These are phyloP conservation scores for Fusarium citri DNA, from an alignment of 2,329 filamentous ascomycete genomes.

Conservation along the genomic window DNA sequence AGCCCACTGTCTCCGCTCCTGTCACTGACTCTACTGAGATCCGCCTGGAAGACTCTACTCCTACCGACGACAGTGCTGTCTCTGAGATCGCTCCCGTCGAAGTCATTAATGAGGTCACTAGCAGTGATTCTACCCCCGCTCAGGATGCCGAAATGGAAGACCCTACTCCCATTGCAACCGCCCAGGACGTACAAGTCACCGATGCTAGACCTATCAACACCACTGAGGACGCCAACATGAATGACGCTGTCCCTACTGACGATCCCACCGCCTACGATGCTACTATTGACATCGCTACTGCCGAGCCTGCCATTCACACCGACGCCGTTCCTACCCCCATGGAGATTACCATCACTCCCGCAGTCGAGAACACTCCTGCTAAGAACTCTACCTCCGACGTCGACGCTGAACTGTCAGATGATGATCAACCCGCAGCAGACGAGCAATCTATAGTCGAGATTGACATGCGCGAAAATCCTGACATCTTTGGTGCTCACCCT, in stretches of 20 bases:
- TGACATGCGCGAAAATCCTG: slow-evolving; percentile 51
- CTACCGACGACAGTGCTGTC: not conserved
- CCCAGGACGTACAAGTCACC: not conserved
- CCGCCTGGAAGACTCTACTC: not conserved
- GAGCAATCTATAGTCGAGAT: slow-evolving; percentile 48
- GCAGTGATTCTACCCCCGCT: not conserved
- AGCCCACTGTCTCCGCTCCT: not conserved
- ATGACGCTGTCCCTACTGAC: not conserved
- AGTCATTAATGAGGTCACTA: not conserved
- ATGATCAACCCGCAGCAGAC: slow-evolving; percentile 3
- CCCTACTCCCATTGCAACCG: not conserved
- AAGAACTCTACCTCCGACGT: not conserved
- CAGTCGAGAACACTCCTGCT: not conserved
- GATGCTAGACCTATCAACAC: not conserved
- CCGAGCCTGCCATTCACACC: not conserved
- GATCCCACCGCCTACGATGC: not conserved
- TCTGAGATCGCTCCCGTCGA: not conserved
- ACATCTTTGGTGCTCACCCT: slow-evolving; percentile 50
- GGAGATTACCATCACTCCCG: not conserved
- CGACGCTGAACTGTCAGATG: not conserved
- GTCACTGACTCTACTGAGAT: not conserved
- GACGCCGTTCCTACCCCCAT: not conserved
- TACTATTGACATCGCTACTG: not conserved
- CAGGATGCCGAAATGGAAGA: not conserved
- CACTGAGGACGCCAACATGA: not conserved